These are phyloP conservation scores for Microbotryum saponariae DNA, from an alignment of 1,284 basidiomycete species.

Conservation along the genomic window DNA sequence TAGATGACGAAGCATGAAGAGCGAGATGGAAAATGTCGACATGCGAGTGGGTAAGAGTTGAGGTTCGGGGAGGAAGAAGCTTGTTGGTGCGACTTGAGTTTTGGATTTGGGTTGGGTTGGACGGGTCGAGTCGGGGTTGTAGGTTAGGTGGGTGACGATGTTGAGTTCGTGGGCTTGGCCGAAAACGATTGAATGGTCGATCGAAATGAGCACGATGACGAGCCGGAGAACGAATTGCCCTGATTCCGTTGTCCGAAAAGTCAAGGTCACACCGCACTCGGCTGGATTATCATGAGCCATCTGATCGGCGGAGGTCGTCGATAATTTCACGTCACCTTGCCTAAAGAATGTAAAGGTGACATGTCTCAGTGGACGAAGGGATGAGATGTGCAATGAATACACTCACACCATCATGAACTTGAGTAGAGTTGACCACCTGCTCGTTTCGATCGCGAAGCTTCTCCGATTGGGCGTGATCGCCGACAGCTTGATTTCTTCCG, in stretches of 20 bases:
- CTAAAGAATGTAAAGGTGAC: background rate
- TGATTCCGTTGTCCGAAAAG: conserved; percentile 22
- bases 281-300: background rate
- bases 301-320: background rate
- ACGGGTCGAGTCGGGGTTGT: no score
- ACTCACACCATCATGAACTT: conserved; percentile 27
- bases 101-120: no score
- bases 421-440: conserved; percentile 17
- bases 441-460: conserved; percentile 22
- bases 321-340: conserved; percentile 15
- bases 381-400: no score
- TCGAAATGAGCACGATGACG: conserved; percentile 8
- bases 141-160: no score
- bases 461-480: background rate
- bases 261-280: conserved; percentile 19
- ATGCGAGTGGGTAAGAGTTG: conserved; percentile 24
- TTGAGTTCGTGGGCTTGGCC: no score
- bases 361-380: no score
- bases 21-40: conserved; percentile 22
- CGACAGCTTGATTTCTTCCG: conserved; percentile 11
- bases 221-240: conserved; percentile 16
- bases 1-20: conserved; percentile 28
- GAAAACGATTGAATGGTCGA: background rate
- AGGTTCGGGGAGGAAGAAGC: conserved; percentile 23
- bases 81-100: background rate